Base-by-base conservation (phyloP, 2,329 filamentous ascomycete genomes). In the Aschersonia sp. region DNA sequence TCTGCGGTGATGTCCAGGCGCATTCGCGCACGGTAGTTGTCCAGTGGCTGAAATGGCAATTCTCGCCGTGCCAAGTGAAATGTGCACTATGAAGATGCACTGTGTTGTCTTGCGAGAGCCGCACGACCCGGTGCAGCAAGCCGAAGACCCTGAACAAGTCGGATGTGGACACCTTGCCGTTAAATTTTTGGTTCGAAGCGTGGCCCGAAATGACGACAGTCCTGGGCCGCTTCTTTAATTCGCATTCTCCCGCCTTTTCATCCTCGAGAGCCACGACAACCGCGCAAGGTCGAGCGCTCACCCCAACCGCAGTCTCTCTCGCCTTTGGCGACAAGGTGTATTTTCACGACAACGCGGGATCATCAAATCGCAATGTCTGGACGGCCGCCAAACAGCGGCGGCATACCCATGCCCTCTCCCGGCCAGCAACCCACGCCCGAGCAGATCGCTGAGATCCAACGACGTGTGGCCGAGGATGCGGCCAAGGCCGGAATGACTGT, bases 391-490 rank as follows among this genome's bases (percentile, higher is more conserved):
- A 53, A 50, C 31, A 41, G 50, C 31, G 52, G 51, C 52, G 56
- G 58, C 58, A 56, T 46, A 52, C 57, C 47, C 48, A 53, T 51
- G 47, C 50, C 50, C 30, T 31, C 57, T 56, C 45, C 58, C 54
- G 55, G 53, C 5, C 68, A 70, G 54, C 71, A 67, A 63, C 87
- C 87, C 35, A 80, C 82, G 28, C 89, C 85, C 45, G 84, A 95
- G 68, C 89, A 96, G 70, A 85, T 95, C 53, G 78, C 79, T 49
- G 75, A 77, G 48, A 92, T 96, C 75, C 86, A 94, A 65, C 78
- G 81, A 57, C 84, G 92, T 65, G 70, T 96, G 43, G 83, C 84
- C 45, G 77, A 78, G 46, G 89, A 96, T 66, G 91, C 91, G 45
- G 74, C 85, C 59, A 89, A 85, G 67, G 78, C 82, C 53, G 89